Conservation (phyloP, 2,329 filamentous ascomycete species). For the Penicillium sclerotiorum region DNA sequence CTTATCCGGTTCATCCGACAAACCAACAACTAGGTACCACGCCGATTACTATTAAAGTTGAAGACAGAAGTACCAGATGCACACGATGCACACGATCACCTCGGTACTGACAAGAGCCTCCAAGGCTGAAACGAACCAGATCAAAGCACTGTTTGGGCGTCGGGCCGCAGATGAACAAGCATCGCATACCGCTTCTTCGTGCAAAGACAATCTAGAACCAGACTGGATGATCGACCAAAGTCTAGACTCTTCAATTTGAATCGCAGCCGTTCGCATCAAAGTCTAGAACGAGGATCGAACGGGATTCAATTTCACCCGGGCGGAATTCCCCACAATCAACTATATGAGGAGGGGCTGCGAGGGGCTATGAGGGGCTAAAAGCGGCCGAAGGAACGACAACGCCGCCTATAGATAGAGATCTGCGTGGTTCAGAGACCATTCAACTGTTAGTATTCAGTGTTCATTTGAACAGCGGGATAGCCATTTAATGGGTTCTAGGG, state of each 20-base stretch:
- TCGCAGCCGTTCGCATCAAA: background rate
- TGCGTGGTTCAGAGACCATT: no score
- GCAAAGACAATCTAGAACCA: background rate
- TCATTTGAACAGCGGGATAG: no score
- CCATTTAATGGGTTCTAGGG: no score
- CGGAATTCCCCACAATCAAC: background rate
- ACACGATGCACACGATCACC: background rate
- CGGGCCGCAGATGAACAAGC: background rate
- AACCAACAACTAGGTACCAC: no score
- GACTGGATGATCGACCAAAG: background rate
- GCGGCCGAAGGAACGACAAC: background rate
- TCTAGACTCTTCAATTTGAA: background rate
- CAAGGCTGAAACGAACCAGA: background rate
- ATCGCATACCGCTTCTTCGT: constrained; percentile 1
- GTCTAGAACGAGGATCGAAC: background rate
- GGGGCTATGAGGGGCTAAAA: no score
- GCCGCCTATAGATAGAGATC: background rate
- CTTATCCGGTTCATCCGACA: no score
- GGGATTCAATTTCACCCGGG: background rate
- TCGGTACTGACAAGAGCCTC: background rate
- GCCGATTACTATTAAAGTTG: no score
- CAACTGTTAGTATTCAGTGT: background rate
- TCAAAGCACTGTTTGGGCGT: background rate
- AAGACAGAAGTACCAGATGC: no score
- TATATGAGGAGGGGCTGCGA: background rate